phyloP scores from a whole-genome alignment of 805 yeast genomes.

The Blastobotrys attinorum region DNA sequence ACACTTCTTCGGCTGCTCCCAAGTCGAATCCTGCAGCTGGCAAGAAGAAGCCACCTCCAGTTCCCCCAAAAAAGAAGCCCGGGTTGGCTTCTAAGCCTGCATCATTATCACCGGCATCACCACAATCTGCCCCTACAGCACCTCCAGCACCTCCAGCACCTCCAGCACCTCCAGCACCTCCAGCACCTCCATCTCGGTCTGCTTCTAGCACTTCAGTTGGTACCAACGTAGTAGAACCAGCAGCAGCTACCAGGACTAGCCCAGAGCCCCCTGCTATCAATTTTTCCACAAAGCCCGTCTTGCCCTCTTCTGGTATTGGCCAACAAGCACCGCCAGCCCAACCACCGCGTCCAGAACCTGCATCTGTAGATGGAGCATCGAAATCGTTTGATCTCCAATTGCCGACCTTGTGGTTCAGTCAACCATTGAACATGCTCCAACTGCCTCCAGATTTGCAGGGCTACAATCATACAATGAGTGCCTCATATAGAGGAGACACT shows the following conservation, averaged over 20 bases:
- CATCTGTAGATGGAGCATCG: neutral
- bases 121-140: neutral
- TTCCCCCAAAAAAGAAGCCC: conserved; percentile 15
- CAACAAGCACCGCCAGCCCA: conserved; percentile 4
- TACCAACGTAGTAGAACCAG: conserved; percentile 4
- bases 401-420: conserved; percentile 20
- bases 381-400: conserved; percentile 18
- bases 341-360: conserved; percentile 2
- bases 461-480: conserved; percentile 18
- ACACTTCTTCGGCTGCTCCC: conserved; percentile 11
- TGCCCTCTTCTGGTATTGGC: neutral
- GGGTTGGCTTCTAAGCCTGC: conserved; percentile 15
- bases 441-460: conserved; percentile 24
- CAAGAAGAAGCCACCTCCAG: conserved; percentile 12
- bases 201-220: conserved; percentile 1
- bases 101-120: too few species aligned
- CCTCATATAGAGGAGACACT: conserved; percentile 13
- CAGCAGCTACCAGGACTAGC: conserved; percentile 5
- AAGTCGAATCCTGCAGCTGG: conserved; percentile 10
- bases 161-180: conserved; percentile 6
- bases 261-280: conserved; percentile 12
- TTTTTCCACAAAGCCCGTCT: conserved; percentile 9
- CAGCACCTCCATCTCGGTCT: conserved; percentile 1
- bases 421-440: conserved; percentile 13
- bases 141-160: conserved; percentile 8